Evolutionary conservation across 805 yeast species (phyloP), one percentile per base, ranked within the genome.

Genomic region (Wilhelminamyces savonicus): DNA sequence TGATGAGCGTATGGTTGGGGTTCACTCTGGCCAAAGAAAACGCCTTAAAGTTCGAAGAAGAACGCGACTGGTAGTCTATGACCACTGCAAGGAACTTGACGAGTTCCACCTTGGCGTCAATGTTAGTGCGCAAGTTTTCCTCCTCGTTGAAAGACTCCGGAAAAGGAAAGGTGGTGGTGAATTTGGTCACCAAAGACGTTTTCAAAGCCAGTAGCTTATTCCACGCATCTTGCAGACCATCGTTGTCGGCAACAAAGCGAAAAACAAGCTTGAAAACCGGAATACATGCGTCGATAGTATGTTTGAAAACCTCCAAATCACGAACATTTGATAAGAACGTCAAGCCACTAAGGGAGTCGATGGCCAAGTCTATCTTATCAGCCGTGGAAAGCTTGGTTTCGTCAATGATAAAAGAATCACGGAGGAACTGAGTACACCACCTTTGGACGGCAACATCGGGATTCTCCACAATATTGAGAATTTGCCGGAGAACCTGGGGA

Each of bases 71-170:
- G 32, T 65, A 60, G 41, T 66, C 70, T 22, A 69, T 58, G 6
- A 64, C 63, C 5, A 57, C 42, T 33, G 55, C 75, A 8, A 85
- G 71, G 35, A 88, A 76, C 54, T 82, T 84, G 30, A 80, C 61
- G n/a, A 81, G 63, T 17, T 88, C 78, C n/a, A 82, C 57, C 51
- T 73, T 76, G 27, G 77, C 60, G 10, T 81, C 76, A 22, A 76
- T 54, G 27, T 76, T 69, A 50, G 78, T 68, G 21, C 60, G 46
- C 18, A 54, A 43, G 41, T 74, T 78, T 21, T 65, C 62, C 36
- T 73, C 83, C 14, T 56, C 59, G 32, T 64, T 60, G 31, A 66
- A 74, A 13, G 65, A 55, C 11, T 66, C 55, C 13, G 58, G 52
- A 32, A 76, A 62, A 4, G 85, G 86, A 41, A 65, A 76, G 3